Conservation (phyloP, 2,329 filamentous ascomycete genomes). For the Alternaria arborescens region DNA sequence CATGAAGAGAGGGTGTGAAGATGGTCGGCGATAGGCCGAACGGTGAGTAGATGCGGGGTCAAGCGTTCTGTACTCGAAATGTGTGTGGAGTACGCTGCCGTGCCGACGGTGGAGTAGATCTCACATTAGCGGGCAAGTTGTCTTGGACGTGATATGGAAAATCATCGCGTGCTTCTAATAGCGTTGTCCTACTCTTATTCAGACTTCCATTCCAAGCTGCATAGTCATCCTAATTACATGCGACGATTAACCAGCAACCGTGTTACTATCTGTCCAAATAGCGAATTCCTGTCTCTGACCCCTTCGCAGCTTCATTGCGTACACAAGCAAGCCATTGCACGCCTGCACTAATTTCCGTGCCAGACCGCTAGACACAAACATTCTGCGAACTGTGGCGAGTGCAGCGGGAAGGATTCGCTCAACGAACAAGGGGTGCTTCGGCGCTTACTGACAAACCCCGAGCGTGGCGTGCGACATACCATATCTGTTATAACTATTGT, state of each 20-base stretch:
- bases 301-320: neutral
- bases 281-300: neutral
- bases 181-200: neutral
- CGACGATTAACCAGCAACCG: conserved; percentile 1
- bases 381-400: conserved; percentile 20
- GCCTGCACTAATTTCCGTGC: neutral
- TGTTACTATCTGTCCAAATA: neutral
- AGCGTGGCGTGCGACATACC: neutral
- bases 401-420: conserved; percentile 24
- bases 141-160: neutral
- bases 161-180: neutral
- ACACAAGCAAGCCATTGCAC: conserved; percentile 1
- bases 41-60: conserved; percentile 2
- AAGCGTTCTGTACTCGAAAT: neutral
- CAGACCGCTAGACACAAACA: conserved; percentile 2
- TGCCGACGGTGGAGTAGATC: neutral
- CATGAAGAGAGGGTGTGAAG: neutral
- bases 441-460: conserved; percentile 9
- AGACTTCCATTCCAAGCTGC: neutral
- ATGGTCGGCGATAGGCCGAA: conserved; percentile 1
- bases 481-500: neutral
- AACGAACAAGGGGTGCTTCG: conserved; percentile 18
- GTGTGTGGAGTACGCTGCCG: neutral
- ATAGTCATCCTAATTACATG: neutral
- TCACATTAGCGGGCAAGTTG: neutral